Conservation (phyloP, 306 rosid genomes). For the Citrullus amarus region DNA sequence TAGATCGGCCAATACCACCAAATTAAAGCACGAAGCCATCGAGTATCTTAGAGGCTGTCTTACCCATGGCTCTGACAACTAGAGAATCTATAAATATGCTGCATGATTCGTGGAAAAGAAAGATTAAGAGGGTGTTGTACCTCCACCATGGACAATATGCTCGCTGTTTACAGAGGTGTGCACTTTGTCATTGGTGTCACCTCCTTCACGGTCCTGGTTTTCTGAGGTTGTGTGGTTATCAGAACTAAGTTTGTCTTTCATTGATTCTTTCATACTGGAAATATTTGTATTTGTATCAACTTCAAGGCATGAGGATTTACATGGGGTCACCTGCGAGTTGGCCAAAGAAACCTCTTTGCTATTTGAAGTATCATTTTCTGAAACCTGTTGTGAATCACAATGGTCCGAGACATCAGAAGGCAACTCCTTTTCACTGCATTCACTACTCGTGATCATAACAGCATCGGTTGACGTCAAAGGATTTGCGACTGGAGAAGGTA, state of each 20-base stretch:
- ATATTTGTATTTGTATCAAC: slow-evolving; percentile 4
- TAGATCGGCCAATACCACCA: not conserved
- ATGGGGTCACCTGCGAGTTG: not conserved
- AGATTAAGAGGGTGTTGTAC: slow-evolving; percentile 21
- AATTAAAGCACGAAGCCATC: not conserved
- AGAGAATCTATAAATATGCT: not conserved
- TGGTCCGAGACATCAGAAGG: slow-evolving; percentile 13
- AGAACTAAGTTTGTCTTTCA: not conserved
- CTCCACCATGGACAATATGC: slow-evolving; percentile 27
- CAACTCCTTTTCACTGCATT: slow-evolving; percentile 10
- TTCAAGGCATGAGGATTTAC: slow-evolving; percentile 6
- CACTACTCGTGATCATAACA: not conserved
- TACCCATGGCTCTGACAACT: not conserved
- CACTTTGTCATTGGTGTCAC: slow-evolving; percentile 2
- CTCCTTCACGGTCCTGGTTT: not conserved
- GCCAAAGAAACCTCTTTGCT: slow-evolving; percentile 15
- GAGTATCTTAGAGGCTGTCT: not conserved
- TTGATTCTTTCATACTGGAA: not conserved
- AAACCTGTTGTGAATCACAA: slow-evolving; percentile 19
- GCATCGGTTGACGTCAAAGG: slow-evolving; percentile 10
- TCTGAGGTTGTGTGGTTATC: not conserved
- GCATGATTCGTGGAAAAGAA: not conserved
- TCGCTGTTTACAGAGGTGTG: slow-evolving; percentile 16
- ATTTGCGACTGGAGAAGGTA: slow-evolving; percentile 29
- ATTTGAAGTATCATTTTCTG: slow-evolving; percentile 11